Percentiles rank a stretch among this genome's conserved stretches.
Evolutionary conservation across 2,329 filamentous ascomycete species (phyloP).

Genomic region (Ceratocystis smalleyi): DNA sequence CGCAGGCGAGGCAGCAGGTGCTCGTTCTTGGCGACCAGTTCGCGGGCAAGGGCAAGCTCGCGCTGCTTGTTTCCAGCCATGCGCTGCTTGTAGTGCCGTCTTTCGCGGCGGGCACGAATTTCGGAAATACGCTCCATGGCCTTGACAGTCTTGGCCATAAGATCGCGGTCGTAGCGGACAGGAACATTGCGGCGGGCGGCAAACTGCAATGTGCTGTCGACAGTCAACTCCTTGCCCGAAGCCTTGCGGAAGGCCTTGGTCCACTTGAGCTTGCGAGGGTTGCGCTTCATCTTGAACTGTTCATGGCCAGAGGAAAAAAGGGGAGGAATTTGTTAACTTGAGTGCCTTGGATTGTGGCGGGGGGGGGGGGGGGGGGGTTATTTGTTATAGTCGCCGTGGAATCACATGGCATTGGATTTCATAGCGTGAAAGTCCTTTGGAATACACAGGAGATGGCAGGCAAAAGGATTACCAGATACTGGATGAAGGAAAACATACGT

Average conservation of each 20-base stretch:
- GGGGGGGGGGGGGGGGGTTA: no score
- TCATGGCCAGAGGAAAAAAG: background rate
- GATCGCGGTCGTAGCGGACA: conserved; percentile 86
- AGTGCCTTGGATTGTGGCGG: background rate
- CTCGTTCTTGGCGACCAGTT: conserved; percentile 80
- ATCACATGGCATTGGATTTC: background rate
- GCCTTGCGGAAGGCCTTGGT: conserved; percentile 77
- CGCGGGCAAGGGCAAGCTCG: conserved; percentile 64
- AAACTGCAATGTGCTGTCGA: conserved; percentile 88
- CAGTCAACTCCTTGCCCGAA: conserved; percentile 74
- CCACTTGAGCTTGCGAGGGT: conserved; percentile 93
- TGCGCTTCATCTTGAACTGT: conserved; percentile 93
- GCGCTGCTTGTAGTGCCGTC: conserved; percentile 83
- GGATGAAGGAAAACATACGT: conserved; percentile 27
- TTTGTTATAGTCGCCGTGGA: background rate
- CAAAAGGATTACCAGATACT: background rate
- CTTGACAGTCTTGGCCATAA: conserved; percentile 71
- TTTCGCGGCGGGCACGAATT: conserved; percentile 68
- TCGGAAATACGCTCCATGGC: conserved; percentile 85
- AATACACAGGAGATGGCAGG: background rate
- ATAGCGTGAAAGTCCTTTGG: background rate
- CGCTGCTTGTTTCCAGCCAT: conserved; percentile 81
- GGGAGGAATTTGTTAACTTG: background rate
- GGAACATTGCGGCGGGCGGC: conserved; percentile 86
- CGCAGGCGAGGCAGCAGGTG: conserved; percentile 70